A percentile compares a stretch with the other conserved stretches of the same genome.
These are phyloP conservation scores for Phytopythium sindhum DNA, from an alignment of 352 stramenopile species.

Conservation along the genomic window DNA sequence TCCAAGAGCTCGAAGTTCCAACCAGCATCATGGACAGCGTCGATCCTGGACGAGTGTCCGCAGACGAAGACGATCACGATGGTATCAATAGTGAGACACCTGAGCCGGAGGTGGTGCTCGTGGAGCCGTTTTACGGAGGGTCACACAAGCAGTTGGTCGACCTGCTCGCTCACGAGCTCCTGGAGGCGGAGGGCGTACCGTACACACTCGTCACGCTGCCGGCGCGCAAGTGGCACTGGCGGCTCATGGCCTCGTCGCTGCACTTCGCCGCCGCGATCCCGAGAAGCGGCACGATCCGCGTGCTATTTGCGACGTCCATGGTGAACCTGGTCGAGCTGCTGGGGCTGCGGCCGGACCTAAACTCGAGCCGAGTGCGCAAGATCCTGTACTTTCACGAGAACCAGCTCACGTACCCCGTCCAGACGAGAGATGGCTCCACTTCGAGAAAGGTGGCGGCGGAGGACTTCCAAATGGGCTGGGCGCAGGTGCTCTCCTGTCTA, in stretches of 20 bases:
- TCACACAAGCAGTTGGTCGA: constrained; percentile 53
- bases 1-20: too few species aligned
- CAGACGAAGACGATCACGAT: background rate
- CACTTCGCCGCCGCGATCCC: constrained; percentile 17
- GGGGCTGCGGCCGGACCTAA: constrained; percentile 26
- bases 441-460: constrained; percentile 28
- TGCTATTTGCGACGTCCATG: constrained; percentile 44
- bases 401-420: constrained; percentile 52
- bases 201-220: constrained; percentile 27
- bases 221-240: constrained; percentile 53
- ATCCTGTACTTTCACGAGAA: constrained; percentile 74
- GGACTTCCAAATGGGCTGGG: constrained; percentile 56
- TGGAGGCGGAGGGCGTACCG: constrained; percentile 11
- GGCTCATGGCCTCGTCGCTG: constrained; percentile 31
- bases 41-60: too few species aligned
- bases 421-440: constrained; percentile 6
- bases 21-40: too few species aligned
- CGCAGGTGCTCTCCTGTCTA: constrained; percentile 50
- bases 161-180: constrained; percentile 24
- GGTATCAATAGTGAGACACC: background rate
- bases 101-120: constrained; percentile 22
- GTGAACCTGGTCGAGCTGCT: constrained; percentile 43
- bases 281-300: constrained; percentile 15
- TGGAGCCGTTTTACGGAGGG: constrained; percentile 41
- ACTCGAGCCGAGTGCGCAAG: constrained; percentile 19